phyloP scores from a whole-genome alignment of 441 rosid species.

The Populus hybrid region DNA sequence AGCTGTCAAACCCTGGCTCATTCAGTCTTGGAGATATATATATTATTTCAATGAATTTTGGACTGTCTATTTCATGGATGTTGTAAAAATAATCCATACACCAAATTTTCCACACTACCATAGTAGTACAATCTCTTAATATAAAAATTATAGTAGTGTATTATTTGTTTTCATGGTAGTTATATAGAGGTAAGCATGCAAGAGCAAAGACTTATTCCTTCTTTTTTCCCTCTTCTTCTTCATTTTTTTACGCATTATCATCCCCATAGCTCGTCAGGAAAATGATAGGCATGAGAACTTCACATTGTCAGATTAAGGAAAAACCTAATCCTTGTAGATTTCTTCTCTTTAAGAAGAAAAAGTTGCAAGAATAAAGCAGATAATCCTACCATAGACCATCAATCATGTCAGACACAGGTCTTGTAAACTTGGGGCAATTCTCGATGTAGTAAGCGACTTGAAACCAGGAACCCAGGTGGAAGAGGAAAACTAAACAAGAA shows the following conservation, averaged over 20 bases:
- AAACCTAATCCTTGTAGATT: no score
- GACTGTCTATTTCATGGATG: neutral
- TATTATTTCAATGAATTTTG: neutral
- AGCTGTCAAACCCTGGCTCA: neutral
- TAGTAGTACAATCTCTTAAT: neutral
- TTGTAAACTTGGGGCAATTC: constrained; percentile 80
- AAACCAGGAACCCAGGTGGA: constrained; percentile 75
- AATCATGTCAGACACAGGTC: constrained; percentile 80
- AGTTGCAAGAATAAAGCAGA: constrained; percentile 24
- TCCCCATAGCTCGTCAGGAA: neutral
- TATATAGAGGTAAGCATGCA: neutral
- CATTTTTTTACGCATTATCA: neutral
- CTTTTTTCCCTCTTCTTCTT: neutral
- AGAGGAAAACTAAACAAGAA: constrained; percentile 11
- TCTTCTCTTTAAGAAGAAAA: constrained; percentile 20
- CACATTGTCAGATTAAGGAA: constrained; percentile 47
- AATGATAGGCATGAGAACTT: constrained; percentile 19
- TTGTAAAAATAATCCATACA: neutral
- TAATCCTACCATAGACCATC: constrained; percentile 86
- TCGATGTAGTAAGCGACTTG: constrained; percentile 86
- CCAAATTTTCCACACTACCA: neutral
- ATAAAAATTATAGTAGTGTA: neutral
- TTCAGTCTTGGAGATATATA: neutral
- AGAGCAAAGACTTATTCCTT: neutral
- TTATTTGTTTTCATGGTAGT: neutral